Conservation (phyloP, 2,329 filamentous ascomycete genomes). For the Drechslerella dactyloides region DNA sequence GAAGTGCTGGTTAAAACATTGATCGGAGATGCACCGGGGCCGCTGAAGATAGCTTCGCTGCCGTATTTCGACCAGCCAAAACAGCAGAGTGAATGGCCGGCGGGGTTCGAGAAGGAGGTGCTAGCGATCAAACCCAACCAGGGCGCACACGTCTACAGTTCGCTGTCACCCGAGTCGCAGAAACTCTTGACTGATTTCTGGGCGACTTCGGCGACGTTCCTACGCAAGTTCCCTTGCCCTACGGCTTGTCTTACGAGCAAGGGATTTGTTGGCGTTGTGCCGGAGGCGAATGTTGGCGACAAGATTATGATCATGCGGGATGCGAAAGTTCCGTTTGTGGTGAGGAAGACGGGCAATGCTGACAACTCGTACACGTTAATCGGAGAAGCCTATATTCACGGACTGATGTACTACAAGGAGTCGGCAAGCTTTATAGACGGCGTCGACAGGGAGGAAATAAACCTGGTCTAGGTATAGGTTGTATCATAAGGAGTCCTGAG, state of each 20-base stretch:
- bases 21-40: not conserved
- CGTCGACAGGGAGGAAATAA: not conserved
- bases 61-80: not conserved
- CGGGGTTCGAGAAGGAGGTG: not conserved
- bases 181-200: not conserved
- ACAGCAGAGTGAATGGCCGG: not conserved
- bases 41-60: not conserved
- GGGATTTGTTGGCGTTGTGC: not conserved
- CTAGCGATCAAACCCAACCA: slow-evolving; percentile 5
- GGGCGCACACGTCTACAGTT: not conserved
- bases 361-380: not conserved
- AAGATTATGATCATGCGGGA: slow-evolving; percentile 6
- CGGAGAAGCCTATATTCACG: slow-evolving; percentile 3
- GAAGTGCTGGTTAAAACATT: slow-evolving; percentile 1
- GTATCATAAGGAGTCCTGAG: too few relatives aligned
- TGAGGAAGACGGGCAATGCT: not conserved
- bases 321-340: not conserved
- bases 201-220: not conserved
- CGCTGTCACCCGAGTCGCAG: not conserved
- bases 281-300: not conserved
- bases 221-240: not conserved
- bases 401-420: slow-evolving; percentile 2
- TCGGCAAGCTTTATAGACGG: not conserved
- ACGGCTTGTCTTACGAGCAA: not conserved
- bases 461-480: not conserved